These are phyloP conservation scores for Globisporangium solare DNA, from an alignment of 352 stramenopile species.

Conservation along the genomic window DNA sequence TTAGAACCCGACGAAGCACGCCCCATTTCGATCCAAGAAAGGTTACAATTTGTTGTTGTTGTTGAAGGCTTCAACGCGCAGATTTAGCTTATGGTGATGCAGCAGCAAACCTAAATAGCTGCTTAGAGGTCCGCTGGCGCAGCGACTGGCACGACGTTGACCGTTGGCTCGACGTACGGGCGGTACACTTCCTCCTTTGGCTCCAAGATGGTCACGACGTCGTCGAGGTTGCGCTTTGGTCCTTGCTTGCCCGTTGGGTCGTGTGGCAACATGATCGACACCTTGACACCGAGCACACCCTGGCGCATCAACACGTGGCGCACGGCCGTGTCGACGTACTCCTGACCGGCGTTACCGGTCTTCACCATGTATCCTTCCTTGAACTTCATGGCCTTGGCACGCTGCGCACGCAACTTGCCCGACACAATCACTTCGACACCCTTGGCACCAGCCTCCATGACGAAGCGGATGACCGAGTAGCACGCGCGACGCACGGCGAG, in stretches of 20 bases:
- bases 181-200: constrained; percentile 95
- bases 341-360: constrained; percentile 96
- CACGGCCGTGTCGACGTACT: constrained; percentile 98
- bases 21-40: too few species aligned
- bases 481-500: constrained; percentile 98
- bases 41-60: too few species aligned
- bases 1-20: too few species aligned
- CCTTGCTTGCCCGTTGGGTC: constrained; percentile 96
- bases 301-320: constrained; percentile 99
- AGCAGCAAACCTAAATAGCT: not conserved
- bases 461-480: constrained; percentile 99
- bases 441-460: constrained; percentile 99
- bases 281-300: constrained; percentile 99
- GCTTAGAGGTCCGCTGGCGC: constrained; percentile 16
- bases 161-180: constrained; percentile 75
- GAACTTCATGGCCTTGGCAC: constrained; percentile 99
- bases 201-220: constrained; percentile 99
- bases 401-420: constrained; percentile 98
- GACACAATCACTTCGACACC: constrained; percentile 99
- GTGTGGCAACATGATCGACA: constrained; percentile 99
- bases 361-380: constrained; percentile 99
- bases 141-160: constrained; percentile 38
- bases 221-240: constrained; percentile 97
- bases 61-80: constrained; percentile 1
- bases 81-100: constrained; percentile 2